phyloP scores from a whole-genome alignment of 2,329 filamentous ascomycete species.

The Truncatella angustata region DNA sequence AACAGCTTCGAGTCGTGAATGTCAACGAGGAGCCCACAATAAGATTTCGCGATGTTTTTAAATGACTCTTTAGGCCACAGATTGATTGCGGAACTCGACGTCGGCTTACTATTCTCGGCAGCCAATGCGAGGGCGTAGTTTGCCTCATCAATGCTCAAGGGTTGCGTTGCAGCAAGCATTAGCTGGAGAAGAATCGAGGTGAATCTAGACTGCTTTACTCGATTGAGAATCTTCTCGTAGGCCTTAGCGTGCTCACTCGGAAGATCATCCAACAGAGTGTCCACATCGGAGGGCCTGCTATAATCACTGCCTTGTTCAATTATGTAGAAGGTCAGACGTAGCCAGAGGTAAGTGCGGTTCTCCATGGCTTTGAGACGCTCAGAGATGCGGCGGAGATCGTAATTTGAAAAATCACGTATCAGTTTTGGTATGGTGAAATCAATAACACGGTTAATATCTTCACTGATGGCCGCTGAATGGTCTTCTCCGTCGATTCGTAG shows the following conservation, averaged over 20 bases:
- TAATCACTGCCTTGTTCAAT: neutral
- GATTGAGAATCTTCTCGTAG: neutral
- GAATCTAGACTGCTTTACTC: neutral
- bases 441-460: conserved; percentile 5
- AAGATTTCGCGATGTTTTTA: neutral
- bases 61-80: neutral
- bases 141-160: neutral
- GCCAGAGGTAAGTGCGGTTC: neutral
- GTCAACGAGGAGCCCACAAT: neutral
- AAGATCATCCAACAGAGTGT: neutral
- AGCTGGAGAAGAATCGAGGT: neutral
- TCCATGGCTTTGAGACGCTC: neutral
- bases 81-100: neutral
- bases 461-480: neutral
- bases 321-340: neutral
- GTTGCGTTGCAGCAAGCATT: neutral
- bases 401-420: neutral
- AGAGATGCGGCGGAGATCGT: neutral
- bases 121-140: neutral
- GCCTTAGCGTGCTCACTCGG: neutral
- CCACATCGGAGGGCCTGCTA: neutral
- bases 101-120: neutral
- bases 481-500: neutral
- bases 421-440: neutral
- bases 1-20: neutral